Base-by-base conservation (phyloP, 768 basidiomycete species). In the Boletus reticuloceps region DNA sequence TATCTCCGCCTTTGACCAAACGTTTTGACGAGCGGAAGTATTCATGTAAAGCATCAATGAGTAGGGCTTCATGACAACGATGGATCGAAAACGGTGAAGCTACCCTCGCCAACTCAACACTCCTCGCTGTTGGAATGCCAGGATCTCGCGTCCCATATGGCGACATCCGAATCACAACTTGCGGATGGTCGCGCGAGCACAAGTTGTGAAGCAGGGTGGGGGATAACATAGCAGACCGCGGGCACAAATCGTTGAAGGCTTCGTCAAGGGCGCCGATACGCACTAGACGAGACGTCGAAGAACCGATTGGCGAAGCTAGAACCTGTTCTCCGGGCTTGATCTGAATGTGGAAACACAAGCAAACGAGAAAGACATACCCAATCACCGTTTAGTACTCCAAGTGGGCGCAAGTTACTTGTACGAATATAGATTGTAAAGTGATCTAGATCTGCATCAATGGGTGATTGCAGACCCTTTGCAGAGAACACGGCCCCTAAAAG, bases 51-150 rank as follows among this genome's bases (percentile, higher is more conserved):
- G 82, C 81, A 19, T 75, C 73, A 22, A 91, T 64, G 63, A 88
- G 84, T 7, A 82, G 64, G 0, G 76, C 64, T 64, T 93, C 88
- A 64, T 88, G 87, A 32, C 72, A 67, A 41, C 83, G 82, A 66
- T 83, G 81, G 13, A 78, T 83, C 2, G 89, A 84, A 51, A 84
- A 71, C 1, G 90, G 85, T 0, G 91, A 90, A 1, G 89, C 83
- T 8, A 97, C 76, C n/a, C 91, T 83, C 2, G 91, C 88, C 49
- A 97, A 75, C 1, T 88, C 89, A 20, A 95, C 72, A 2, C 81
- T 74, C 50, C 74, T 75, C 8, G 93, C 94, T 19, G 72, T 81
- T 3, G 93, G 91, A 29, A 94, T 74, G 9, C 77, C 70, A 29
- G 86, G 86, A 51, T 75, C 71, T 6, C 74, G 72, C 11, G 80